Conservation (phyloP, 75 land plant genomes). For the Cupressus sempervirens region DNA sequence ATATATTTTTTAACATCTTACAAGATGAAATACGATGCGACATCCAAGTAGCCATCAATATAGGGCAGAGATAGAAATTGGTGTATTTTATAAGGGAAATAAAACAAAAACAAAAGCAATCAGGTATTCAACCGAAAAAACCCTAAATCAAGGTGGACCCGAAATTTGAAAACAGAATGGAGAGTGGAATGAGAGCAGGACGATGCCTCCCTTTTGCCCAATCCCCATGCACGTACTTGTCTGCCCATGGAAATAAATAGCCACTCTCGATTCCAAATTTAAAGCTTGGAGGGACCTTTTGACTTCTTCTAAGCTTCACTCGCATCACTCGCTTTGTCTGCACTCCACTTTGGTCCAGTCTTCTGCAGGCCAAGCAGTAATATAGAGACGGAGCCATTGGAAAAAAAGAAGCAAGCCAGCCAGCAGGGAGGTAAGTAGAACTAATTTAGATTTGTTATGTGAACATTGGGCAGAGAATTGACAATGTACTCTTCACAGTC, state of each 20-base stretch:
- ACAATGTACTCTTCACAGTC: slow-evolving; percentile 7
- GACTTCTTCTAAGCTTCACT: neutral
- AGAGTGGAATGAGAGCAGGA: neutral
- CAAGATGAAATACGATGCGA: too few relatives aligned
- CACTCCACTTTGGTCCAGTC: neutral
- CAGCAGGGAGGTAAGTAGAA: neutral
- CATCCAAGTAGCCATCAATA: neutral
- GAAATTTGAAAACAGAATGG: neutral
- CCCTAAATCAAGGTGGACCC: neutral
- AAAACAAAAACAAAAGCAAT: neutral
- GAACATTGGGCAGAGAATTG: neutral
- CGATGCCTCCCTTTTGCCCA: neutral
- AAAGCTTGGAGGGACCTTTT: neutral
- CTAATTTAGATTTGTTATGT: neutral
- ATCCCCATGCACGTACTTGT: neutral
- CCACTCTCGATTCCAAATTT: neutral
- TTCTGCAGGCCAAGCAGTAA: neutral
- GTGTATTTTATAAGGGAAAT: too few relatives aligned
- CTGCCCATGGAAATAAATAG: neutral
- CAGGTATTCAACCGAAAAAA: neutral
- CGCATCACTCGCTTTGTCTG: neutral
- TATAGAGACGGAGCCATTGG: neutral
- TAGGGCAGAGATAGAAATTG: too few relatives aligned
- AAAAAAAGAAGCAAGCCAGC: neutral
- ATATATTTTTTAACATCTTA: neutral